Conservation (phyloP, 257 asterid genomes). For the Salvia rosmarinus region DNA sequence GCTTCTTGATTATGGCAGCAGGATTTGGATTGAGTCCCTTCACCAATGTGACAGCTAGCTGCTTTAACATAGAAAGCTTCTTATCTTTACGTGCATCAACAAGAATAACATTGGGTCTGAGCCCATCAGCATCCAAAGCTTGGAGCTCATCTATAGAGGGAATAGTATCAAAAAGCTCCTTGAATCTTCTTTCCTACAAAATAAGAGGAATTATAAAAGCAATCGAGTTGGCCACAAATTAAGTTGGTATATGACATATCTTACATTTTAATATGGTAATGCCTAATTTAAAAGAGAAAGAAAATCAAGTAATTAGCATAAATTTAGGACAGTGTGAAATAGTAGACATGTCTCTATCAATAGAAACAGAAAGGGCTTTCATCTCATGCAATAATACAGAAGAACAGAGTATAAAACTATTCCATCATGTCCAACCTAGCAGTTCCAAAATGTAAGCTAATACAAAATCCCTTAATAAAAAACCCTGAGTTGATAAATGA, state of each 20-base stretch:
- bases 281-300: constrained; percentile 16
- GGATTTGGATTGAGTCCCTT: constrained; percentile 79
- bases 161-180: constrained; percentile 77
- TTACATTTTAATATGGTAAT: background rate
- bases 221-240: constrained; percentile 19
- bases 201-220: constrained; percentile 37
- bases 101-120: constrained; percentile 74
- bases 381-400: background rate
- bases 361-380: background rate
- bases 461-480: background rate
- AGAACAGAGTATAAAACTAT: background rate
- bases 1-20: constrained; percentile 71
- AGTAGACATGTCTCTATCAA: constrained; percentile 1
- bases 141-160: constrained; percentile 86
- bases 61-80: constrained; percentile 92
- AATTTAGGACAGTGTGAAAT: constrained; percentile 17
- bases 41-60: constrained; percentile 73
- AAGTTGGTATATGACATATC: background rate
- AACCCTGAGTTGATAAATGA: background rate
- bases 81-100: constrained; percentile 86
- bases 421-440: background rate
- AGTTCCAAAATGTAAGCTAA: constrained; percentile 21
- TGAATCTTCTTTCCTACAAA: constrained; percentile 91
- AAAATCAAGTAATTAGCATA: constrained; percentile 9
- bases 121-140: constrained; percentile 76